phyloP scores from a whole-genome alignment of 805 yeast species.

The Candida arabinofermentans region DNA sequence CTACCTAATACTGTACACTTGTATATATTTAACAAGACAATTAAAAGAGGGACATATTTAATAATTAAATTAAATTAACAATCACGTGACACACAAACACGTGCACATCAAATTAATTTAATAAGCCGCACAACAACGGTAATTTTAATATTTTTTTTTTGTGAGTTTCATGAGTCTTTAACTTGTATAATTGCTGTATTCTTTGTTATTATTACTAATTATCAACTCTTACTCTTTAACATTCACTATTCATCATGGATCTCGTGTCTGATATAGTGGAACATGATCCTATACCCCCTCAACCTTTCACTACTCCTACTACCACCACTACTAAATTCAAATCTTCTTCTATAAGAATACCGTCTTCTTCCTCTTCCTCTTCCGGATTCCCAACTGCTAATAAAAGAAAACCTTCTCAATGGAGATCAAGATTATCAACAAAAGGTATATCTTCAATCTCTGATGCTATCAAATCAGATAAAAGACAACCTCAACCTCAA shows the following conservation, averaged over 20 bases:
- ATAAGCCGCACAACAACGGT: no score
- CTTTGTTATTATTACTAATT: background rate
- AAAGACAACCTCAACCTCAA: no score
- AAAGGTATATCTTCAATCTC: conserved; percentile 31
- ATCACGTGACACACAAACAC: no score
- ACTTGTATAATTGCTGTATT: background rate
- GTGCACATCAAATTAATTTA: no score
- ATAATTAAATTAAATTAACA: no score
- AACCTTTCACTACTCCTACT: conserved; percentile 25
- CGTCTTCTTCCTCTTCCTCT: no score
- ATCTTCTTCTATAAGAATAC: no score
- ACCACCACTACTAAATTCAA: conserved; percentile 6
- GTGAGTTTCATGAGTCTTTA: no score
- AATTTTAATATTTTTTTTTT: no score
- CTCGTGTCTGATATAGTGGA: conserved; percentile 72
- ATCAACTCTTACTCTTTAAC: background rate
- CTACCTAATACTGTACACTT: no score
- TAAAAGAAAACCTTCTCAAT: conserved; percentile 41
- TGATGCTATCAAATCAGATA: conserved; percentile 12
- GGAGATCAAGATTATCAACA: conserved; percentile 42
- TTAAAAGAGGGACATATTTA: no score
- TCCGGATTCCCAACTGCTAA: conserved; percentile 36
- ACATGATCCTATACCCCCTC: conserved; percentile 39
- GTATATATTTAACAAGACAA: no score
- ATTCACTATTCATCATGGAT: conserved; percentile 42